Percentiles rank a stretch among this genome's conserved stretches.
Evolutionary conservation across 2,329 filamentous ascomycete species (phyloP).

Genomic region (Albophoma yamanashiensis): DNA sequence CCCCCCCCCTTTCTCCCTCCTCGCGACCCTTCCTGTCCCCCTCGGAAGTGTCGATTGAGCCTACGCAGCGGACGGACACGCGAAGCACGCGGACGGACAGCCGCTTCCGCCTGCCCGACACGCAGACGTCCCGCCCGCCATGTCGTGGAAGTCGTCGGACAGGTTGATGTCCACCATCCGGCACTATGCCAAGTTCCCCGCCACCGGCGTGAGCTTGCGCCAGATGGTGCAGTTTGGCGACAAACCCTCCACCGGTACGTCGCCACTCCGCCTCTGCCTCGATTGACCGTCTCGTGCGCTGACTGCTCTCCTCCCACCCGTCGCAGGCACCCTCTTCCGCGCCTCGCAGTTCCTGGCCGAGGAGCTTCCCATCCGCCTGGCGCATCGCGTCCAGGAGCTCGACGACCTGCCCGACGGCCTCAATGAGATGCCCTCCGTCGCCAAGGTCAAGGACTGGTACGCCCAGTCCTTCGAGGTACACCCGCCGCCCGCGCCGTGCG

Average conservation of each 20-base stretch:
- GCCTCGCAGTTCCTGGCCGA: conserved; percentile 97
- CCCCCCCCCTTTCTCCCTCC: not conserved
- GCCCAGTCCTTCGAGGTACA: conserved; percentile 96
- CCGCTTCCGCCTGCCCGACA: not conserved
- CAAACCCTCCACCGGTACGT: conserved; percentile 75
- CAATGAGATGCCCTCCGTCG: conserved; percentile 95
- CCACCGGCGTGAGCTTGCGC: conserved; percentile 87
- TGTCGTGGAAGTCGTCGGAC: conserved; percentile 91
- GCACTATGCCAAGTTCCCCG: conserved; percentile 94
- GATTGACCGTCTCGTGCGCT: not conserved
- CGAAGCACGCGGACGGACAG: not conserved
- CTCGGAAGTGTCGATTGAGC: not conserved
- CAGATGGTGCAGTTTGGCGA: conserved; percentile 99
- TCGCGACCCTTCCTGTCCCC: not conserved
- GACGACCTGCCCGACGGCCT: conserved; percentile 87
- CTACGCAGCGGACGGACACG: not conserved
- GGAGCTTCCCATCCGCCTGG: conserved; percentile 91
- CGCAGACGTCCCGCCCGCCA: conserved; percentile 26
- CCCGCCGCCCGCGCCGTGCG: not conserved
- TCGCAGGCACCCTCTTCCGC: conserved; percentile 80
- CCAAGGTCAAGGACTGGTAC: conserved; percentile 95
- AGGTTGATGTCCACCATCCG: conserved; percentile 93
- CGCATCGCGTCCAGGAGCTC: conserved; percentile 92
- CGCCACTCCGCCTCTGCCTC: not conserved
- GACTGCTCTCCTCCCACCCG: not conserved